A percentile compares a stretch with the other conserved stretches of the same genome.
Conservation (phyloP, 305 asterid species). For the Fraxinus platypoda region DNA sequence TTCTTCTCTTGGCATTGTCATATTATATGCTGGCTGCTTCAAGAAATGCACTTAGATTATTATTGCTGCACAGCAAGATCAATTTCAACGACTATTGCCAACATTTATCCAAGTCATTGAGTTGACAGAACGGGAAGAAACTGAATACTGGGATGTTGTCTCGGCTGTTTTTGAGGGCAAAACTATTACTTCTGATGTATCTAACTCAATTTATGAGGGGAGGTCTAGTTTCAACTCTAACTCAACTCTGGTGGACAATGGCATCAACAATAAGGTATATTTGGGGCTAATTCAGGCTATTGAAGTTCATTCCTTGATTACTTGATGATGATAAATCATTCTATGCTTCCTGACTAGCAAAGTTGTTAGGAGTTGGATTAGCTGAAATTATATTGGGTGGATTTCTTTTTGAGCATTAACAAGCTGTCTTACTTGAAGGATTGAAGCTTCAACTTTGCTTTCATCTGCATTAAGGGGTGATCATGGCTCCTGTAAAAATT, state of each 20-base stretch:
- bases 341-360: background rate
- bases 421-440: background rate
- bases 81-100: slow-evolving; percentile 75
- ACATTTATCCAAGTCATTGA: slow-evolving; percentile 93
- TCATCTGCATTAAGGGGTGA: background rate
- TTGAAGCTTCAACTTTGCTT: background rate
- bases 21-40: background rate
- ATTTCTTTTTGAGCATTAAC: background rate
- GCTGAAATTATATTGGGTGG: background rate
- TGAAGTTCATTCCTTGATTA: background rate
- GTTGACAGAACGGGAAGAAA: slow-evolving; percentile 81
- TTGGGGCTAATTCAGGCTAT: background rate
- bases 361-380: background rate
- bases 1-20: slow-evolving; percentile 10
- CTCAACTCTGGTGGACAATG: slow-evolving; percentile 51
- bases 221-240: slow-evolving; percentile 35
- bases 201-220: slow-evolving; percentile 35
- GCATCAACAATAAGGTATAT: slow-evolving; percentile 81
- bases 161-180: slow-evolving; percentile 82
- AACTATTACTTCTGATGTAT: slow-evolving; percentile 38
- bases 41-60: slow-evolving; percentile 7
- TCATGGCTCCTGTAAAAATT: background rate
- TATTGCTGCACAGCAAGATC: slow-evolving; percentile 71
- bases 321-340: background rate
- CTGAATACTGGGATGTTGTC: slow-evolving; percentile 71